Base-by-base conservation (phyloP, 371 early-diverging fungal genomes). In the Mortierella polycephala region DNA sequence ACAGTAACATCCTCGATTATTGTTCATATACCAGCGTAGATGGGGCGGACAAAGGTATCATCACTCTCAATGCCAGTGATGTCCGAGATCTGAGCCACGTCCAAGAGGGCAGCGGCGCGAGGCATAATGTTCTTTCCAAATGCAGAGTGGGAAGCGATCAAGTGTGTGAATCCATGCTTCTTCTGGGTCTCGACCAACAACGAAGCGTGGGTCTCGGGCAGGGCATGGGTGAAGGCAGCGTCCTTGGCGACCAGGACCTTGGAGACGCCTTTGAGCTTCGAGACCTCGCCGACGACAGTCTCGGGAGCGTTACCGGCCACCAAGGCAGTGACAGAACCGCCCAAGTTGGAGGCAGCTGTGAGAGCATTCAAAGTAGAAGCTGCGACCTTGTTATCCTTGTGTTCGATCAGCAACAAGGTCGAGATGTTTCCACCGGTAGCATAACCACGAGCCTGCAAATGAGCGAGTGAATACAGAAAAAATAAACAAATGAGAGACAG, bases 81-180 rank as follows among this genome's bases (percentile, higher is more conserved):
- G 82, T 99, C 99, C 13, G 97, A 95, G 57, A 98, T 84, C 70
- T 92, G 94, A 72, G 94, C 91, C 44, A 96, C 94, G 80, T 97
- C 97, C 72, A 97, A 80, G 40, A 96, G 83, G 21, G 98, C 99
- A 56, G 98, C 97, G 46, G 93, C 92, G 40, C 99, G 92, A 52
- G 98, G 99, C 74, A 97, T 81, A 49, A 97, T 84, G 86, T 96
- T 96, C 90, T 96, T 97, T 60, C 96, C 96, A 76, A 92, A 91
- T 23, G 97, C 93, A 45, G 94, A 87, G 84, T 98, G 96, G 5
- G 95, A 87, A 9, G 94, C 93, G 52, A 98, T 82, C 62, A 98
- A 85, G 82, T 98, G 97, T 53, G 95, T 90, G 82, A 93, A 93
- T 60, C 83, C 85, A 50, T 88, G 86, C 64, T 89, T 85, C 82